A percentile compares a stretch with the other conserved stretches of the same genome.
These are phyloP conservation scores for Aegilops sharonensis DNA, from an alignment of 176 grass and related monocot species.

Conservation along the genomic window DNA sequence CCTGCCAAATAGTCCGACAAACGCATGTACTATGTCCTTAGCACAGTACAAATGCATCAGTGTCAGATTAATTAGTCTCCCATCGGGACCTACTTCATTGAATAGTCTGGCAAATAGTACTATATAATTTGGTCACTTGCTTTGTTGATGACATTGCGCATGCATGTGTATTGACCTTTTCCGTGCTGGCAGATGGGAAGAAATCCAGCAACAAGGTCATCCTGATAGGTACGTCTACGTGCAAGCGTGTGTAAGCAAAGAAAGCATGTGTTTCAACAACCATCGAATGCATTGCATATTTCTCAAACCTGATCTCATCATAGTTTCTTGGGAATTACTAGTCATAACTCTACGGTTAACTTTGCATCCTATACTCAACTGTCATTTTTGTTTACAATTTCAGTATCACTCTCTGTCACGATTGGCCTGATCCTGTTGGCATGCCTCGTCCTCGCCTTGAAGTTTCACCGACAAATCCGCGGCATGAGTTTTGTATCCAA, in stretches of 20 bases:
- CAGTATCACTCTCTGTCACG: slow-evolving; percentile 31
- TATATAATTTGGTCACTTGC: background rate
- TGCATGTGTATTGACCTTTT: background rate
- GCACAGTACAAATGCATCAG: background rate
- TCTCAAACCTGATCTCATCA: too few relatives aligned
- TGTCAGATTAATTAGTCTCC: background rate
- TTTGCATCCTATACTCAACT: too few relatives aligned
- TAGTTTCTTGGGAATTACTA: too few relatives aligned
- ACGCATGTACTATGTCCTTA: background rate
- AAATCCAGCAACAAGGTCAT: slow-evolving; percentile 26
- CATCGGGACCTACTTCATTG: background rate
- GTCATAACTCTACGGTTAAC: too few relatives aligned
- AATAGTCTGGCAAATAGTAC: background rate
- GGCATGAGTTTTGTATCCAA: background rate
- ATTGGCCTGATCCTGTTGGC: background rate
- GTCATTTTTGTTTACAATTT: background rate
- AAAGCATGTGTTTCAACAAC: too few relatives aligned
- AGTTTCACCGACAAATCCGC: background rate
- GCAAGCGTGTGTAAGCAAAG: too few relatives aligned
- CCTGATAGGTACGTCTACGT: slow-evolving; percentile 28
- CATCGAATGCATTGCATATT: too few relatives aligned
- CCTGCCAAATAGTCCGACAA: background rate
- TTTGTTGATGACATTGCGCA: background rate
- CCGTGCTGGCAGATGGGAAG: slow-evolving; percentile 22
- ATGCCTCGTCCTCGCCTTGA: background rate